Evolutionary conservation across 306 rosid genomes (phyloP).

Genomic region (Parietaria judaica): DNA sequence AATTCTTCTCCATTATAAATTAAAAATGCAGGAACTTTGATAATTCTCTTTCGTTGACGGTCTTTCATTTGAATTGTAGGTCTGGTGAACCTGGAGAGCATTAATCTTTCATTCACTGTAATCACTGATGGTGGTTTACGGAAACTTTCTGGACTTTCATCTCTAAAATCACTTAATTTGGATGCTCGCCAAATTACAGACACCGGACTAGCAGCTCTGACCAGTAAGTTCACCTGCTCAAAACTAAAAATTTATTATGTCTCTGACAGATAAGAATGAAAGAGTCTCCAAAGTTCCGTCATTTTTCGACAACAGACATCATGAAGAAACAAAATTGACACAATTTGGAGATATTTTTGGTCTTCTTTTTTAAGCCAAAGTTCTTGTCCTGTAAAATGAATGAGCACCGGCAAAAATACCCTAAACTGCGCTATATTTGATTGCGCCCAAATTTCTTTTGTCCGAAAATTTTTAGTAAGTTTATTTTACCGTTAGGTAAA

Average conservation of each 20-base stretch:
- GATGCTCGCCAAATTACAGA: conserved; percentile 82
- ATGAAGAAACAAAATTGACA: no score
- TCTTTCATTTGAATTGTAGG: conserved; percentile 35
- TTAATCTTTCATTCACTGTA: conserved; percentile 78
- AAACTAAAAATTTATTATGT: no score
- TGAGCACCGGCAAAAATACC: no score
- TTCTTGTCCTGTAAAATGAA: no score
- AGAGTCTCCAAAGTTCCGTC: no score
- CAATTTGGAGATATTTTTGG: no score
- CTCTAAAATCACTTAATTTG: conserved; percentile 92
- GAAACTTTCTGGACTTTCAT: conserved; percentile 64
- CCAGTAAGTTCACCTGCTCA: conserved; percentile 37
- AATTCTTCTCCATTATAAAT: not conserved
- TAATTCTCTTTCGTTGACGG: not conserved
- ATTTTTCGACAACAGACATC: no score
- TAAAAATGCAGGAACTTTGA: not conserved
- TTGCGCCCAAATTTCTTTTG: no score
- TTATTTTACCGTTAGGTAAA: no score
- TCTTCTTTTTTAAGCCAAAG: no score
- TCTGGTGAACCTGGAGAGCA: conserved; percentile 63
- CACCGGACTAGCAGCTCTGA: conserved; percentile 65
- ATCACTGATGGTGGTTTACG: conserved; percentile 61
- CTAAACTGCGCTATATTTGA: no score
- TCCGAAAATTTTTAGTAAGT: no score
- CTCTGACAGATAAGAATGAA: not conserved